Percentiles rank a stretch among this genome's conserved stretches.
These are phyloP conservation scores for grape (Vitis vinifera) DNA, from an alignment of 164 flowering plant species.

Conservation along the genomic window ASM3070453v1 NC_081807.1:2817001-2817500, in stretches of 20 bases:
- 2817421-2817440: conserved; percentile 35
- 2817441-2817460: background rate
- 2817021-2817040: background rate
- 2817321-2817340: conserved; percentile 52
- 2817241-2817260: too few species aligned
- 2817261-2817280: too few species aligned
- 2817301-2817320: conserved; percentile 65
- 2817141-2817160: too few species aligned
- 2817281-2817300: conserved; percentile 29
- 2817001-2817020: too few species aligned
- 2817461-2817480: too few species aligned
- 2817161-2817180: too few species aligned
- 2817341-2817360: conserved; percentile 46
- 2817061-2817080: background rate
- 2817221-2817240: too few species aligned
- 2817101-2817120: background rate
- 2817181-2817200: too few species aligned
- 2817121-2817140: background rate
- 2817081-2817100: background rate
- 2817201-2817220: too few species aligned
- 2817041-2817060: background rate
- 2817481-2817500: too few species aligned
- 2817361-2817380: conserved; percentile 55
- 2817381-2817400: conserved; percentile 53
- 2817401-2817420: conserved; percentile 31